Evolutionary conservation across 2,329 filamentous ascomycete genomes (phyloP).

Genomic region (Scytalidium sp.): DNA sequence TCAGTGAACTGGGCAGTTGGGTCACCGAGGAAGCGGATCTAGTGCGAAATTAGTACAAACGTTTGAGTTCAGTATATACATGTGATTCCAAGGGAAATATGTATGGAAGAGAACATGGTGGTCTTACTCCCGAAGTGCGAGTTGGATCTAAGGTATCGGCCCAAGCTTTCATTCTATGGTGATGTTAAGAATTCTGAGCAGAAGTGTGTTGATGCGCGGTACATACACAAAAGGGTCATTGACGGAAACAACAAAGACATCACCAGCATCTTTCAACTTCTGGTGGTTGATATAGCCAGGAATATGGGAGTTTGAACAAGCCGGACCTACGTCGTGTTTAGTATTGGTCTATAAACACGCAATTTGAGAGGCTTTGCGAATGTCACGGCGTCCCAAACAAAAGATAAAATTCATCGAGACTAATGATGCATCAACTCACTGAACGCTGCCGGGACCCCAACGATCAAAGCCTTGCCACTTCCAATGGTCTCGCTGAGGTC

Average conservation of each 20-base stretch:
- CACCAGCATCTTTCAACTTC: slow-evolving; percentile 73
- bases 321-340: slow-evolving; percentile 41
- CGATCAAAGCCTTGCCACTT: slow-evolving; percentile 72
- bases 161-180: slow-evolving; percentile 83
- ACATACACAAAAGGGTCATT: slow-evolving; percentile 93
- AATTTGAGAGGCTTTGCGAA: too few species aligned
- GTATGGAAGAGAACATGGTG: not conserved
- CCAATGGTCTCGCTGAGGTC: slow-evolving; percentile 76
- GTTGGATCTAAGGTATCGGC: slow-evolving; percentile 71
- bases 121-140: slow-evolving; percentile 69
- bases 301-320: slow-evolving; percentile 69
- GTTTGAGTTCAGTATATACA: too few species aligned
- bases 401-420: slow-evolving; percentile 2
- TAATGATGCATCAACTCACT: slow-evolving; percentile 36
- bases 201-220: not conserved
- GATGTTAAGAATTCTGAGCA: not conserved
- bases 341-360: too few species aligned
- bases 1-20: slow-evolving; percentile 77
- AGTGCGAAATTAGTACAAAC: slow-evolving; percentile 5
- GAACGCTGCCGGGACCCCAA: slow-evolving; percentile 83
- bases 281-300: slow-evolving; percentile 83
- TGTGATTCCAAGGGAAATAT: not conserved
- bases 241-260: slow-evolving; percentile 86
- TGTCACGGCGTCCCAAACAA: not conserved
- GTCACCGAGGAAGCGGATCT: slow-evolving; percentile 90